Evolutionary conservation across 2,329 filamentous ascomycete species (phyloP).

Genomic region (Hymenoscyphus fructigenus): DNA sequence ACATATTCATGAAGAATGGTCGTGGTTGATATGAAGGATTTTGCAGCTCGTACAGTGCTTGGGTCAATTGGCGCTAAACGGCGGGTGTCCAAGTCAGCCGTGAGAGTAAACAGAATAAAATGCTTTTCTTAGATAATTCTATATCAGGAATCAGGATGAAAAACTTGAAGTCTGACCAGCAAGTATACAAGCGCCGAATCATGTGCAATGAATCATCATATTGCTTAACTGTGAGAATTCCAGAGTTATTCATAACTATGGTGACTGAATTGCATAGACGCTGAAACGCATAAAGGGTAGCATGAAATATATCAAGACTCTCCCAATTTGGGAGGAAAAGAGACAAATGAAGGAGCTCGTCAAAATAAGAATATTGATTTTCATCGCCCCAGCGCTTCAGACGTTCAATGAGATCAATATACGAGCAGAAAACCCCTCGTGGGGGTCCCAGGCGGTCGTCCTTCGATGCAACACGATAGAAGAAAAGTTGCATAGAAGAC

Average conservation of each 20-base stretch:
- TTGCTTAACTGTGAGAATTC: background rate
- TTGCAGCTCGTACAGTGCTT: background rate
- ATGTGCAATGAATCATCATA: background rate
- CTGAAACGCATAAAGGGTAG: background rate
- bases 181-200: background rate
- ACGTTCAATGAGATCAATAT: background rate
- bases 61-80: background rate
- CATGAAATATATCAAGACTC: background rate
- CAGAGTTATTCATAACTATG: background rate
- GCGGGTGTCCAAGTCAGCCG: background rate
- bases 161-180: background rate
- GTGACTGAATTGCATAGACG: background rate
- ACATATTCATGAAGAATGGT: background rate
- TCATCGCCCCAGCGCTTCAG: background rate
- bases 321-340: background rate
- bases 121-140: background rate
- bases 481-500: background rate
- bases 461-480: background rate
- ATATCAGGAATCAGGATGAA: no score
- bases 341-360: background rate
- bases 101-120: background rate
- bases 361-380: constrained; percentile 3
- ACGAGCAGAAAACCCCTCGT: background rate
- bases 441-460: background rate
- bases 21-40: background rate